Evolutionary conservation across 2,329 filamentous ascomycete genomes (phyloP), one percentile per base, ranked within the genome.

Genomic region (Nemania sp.): DNA sequence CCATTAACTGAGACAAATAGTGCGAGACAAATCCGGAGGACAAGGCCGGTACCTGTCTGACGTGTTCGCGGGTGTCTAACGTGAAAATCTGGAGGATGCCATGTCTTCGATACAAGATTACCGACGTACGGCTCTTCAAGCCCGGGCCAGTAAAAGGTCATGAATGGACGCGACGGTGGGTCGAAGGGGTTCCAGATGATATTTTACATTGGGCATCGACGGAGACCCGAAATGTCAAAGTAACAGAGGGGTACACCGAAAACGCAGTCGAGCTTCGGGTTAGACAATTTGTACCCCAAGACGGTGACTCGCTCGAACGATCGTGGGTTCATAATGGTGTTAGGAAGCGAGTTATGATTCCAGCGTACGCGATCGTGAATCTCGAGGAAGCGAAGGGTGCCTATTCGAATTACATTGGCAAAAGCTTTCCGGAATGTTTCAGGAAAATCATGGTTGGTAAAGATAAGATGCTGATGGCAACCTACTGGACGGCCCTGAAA

Each of bases 51-150:
- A 68, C 73, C 6, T 86, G 82, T 59, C 51, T 79, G 17, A 80
- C 79, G 3, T 86, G 82, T 67, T 74, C 74, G 52, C 83, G 77
- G 54, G 74, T 81, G 5, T 68, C 72, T 14, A 76, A 74, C 54
- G 74, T 71, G n/a, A 80, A 77, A 56, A 71, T 80, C 2, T 78
- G 77, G 60, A 75, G 80, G 5, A 74, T 83, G 36, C 81, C 80
- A 7, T 86, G 82, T 60, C 70, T 84, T 47, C 76, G 82, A n/a
- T 80, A 80, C 66, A 85, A 84, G 64, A 80, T 86, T 56, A 80
- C 77, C 8, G 81, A 84, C 48, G 73, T 84, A 43, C 75, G 74
- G 44, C 72, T 85, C 7, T 83, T 80, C 66, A 84, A 84, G 63
- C 77, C 80, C 0, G 80, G 80, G 6, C 79, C 81, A 58, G 81